Base-by-base conservation (phyloP, 2,329 filamentous ascomycete genomes). In the Xylariaceae sp. region DNA sequence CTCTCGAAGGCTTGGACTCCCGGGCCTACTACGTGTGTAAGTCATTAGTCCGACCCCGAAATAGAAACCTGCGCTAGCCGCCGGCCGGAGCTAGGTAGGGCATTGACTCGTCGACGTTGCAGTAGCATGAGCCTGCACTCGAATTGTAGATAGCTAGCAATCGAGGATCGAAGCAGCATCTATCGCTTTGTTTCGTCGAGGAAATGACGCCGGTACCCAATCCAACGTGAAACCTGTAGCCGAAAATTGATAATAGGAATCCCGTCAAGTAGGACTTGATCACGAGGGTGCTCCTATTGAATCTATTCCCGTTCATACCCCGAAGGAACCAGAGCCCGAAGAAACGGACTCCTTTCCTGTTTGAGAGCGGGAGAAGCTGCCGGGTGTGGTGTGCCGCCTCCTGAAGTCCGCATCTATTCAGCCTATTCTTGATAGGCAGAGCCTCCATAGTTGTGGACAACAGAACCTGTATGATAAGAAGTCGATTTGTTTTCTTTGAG, bases 171-270 rank as follows among this genome's bases (percentile, higher is more conserved):
- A 13, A 15, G 37, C 4, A 45, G 11, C 13, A 13, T 4, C 3
- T 42, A n/a, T 15, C 11, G 42, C 11, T 45, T 3, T n/a, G 11
- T 45, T 6, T 45, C 42, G 42, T 13, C 11, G 5, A 45, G 42
- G 13, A 15, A 45, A 15, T 45, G 42, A n/a, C 42, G 13, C 42
- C 13, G 37, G 37, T 10, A 30, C 23, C 11, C 37, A 42, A 42
- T 13, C 37, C 37, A 42, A 45, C 11, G 42, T 18, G 47, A 49
- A 8, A 8, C 37, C 23, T n/a, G 23, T 51, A 53, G 35, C 4
- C 23, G 5, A 30, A n/a, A 53, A 35, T 10, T 42, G 37, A 15
- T 57, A 59, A 63, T 63, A 63, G 61, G 56, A 61, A 62, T 48
- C 13, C 23, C 17, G 9, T 30, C 15, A 47, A n/a, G 55, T 15